These are phyloP conservation scores for Pythium chondricola DNA, from an alignment of 352 stramenopile genomes.

Conservation along the genomic window DNA sequence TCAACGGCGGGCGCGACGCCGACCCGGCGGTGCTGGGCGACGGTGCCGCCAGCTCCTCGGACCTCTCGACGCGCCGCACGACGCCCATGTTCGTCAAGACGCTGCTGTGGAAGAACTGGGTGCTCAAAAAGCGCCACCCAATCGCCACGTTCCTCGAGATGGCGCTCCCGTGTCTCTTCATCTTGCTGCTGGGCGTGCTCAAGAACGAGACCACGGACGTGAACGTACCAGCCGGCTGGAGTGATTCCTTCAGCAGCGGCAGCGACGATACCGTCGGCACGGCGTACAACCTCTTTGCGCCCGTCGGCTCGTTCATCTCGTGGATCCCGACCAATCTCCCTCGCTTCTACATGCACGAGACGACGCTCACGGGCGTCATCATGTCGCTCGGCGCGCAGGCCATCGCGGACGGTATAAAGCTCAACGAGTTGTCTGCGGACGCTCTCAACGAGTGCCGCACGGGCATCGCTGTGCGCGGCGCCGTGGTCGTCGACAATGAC, in stretches of 20 bases:
- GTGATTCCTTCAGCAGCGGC: slow-evolving; percentile 18
- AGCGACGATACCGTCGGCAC: slow-evolving; percentile 25
- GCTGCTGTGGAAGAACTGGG: slow-evolving; percentile 65
- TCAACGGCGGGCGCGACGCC: neutral
- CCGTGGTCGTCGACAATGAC: slow-evolving; percentile 27
- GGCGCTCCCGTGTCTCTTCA: slow-evolving; percentile 47
- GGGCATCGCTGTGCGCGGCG: slow-evolving; percentile 21
- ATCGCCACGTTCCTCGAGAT: slow-evolving; percentile 51
- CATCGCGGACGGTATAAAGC: slow-evolving; percentile 25
- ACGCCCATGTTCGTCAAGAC: slow-evolving; percentile 24
- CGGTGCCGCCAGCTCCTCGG: neutral
- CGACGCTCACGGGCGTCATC: slow-evolving; percentile 43
- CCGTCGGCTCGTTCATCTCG: slow-evolving; percentile 22
- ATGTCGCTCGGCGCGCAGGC: too few relatives aligned
- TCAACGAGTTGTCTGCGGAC: slow-evolving; percentile 32
- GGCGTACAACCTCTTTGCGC: slow-evolving; percentile 50
- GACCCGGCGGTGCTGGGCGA: neutral
- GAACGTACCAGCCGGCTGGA: slow-evolving; percentile 43
- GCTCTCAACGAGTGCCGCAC: slow-evolving; percentile 25
- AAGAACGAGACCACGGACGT: slow-evolving; percentile 46
- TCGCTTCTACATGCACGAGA: slow-evolving; percentile 50
- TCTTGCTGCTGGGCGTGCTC: slow-evolving; percentile 47
- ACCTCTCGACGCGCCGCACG: slow-evolving; percentile 17
- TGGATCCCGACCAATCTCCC: slow-evolving; percentile 26
- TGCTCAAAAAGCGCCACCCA: slow-evolving; percentile 51